phyloP scores from a whole-genome alignment of 176 grass and related monocot genomes.

The Themeda triandra region DNA sequence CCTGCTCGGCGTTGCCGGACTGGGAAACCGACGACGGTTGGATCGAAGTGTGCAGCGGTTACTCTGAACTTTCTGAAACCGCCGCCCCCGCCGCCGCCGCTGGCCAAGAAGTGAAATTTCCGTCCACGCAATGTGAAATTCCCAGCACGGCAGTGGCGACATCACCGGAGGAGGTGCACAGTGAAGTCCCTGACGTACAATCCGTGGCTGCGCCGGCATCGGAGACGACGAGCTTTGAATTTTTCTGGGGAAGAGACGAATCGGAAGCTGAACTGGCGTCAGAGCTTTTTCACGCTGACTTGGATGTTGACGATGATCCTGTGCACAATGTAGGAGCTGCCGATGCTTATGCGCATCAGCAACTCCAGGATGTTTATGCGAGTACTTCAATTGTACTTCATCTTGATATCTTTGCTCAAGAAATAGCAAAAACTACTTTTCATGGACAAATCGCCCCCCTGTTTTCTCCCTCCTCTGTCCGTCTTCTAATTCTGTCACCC shows the following conservation, averaged over 20 bases:
- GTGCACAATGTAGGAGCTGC: constrained; percentile 7
- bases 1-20: constrained; percentile 23
- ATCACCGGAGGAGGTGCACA: background rate
- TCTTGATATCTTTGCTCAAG: background rate
- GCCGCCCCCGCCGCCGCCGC: background rate
- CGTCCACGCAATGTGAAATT: background rate
- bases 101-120: constrained; percentile 6
- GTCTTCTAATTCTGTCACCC: background rate
- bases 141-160: background rate
- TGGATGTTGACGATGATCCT: background rate
- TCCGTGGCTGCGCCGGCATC: background rate
- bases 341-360: background rate
- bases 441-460: background rate
- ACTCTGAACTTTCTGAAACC: background rate
- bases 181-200: background rate
- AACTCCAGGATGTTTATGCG: background rate
- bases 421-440: constrained; percentile 6
- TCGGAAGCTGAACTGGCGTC: background rate
- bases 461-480: background rate
- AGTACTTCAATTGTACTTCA: background rate
- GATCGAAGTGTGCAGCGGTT: constrained; percentile 29
- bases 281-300: background rate
- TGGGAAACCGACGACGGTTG: constrained; percentile 45
- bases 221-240: background rate
- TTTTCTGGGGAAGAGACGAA: background rate